Conservation (phyloP, 176 grass and related monocot genomes). For the Areca catechu region DNA sequence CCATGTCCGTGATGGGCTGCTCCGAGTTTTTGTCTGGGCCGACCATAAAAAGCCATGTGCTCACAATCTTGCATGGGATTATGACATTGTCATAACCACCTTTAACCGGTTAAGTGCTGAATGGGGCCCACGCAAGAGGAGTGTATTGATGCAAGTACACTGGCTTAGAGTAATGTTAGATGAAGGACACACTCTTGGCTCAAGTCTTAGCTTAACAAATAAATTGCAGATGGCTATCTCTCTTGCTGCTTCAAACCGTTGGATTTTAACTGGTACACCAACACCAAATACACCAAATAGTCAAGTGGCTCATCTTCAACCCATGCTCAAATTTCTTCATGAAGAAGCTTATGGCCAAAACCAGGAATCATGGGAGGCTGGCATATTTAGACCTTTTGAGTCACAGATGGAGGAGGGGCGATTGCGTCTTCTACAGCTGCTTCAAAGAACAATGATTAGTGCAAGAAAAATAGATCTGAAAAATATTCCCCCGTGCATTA, state of each 20-base stretch:
- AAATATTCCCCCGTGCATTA: slow-evolving; percentile 89
- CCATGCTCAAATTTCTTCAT: slow-evolving; percentile 96
- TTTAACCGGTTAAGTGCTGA: slow-evolving; percentile 88
- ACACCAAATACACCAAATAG: slow-evolving; percentile 91
- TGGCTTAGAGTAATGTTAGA: slow-evolving; percentile 91
- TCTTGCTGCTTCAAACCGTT: slow-evolving; percentile 79
- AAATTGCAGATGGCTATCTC: slow-evolving; percentile 93
- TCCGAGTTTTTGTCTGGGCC: slow-evolving; percentile 60
- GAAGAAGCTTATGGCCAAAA: slow-evolving; percentile 79
- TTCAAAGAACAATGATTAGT: slow-evolving; percentile 91
- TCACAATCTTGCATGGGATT: slow-evolving; percentile 90
- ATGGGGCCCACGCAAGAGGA: slow-evolving; percentile 75
- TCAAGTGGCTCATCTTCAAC: slow-evolving; percentile 87
- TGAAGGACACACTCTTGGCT: slow-evolving; percentile 97
- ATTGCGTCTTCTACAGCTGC: slow-evolving; percentile 53
- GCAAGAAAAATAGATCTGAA: slow-evolving; percentile 84
- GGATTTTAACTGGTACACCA: slow-evolving; percentile 98
- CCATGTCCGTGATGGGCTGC: slow-evolving; percentile 53
- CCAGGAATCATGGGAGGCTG: slow-evolving; percentile 73
- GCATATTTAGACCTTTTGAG: slow-evolving; percentile 81
- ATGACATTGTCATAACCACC: slow-evolving; percentile 88
- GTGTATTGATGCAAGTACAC: slow-evolving; percentile 80
- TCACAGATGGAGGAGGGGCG: slow-evolving; percentile 64
- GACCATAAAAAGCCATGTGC: slow-evolving; percentile 59
- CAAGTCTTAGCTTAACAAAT: slow-evolving; percentile 79